Conservation (phyloP, 495 filamentous ascomycete genomes). For the Penicillium psychrofluorescens region DNA sequence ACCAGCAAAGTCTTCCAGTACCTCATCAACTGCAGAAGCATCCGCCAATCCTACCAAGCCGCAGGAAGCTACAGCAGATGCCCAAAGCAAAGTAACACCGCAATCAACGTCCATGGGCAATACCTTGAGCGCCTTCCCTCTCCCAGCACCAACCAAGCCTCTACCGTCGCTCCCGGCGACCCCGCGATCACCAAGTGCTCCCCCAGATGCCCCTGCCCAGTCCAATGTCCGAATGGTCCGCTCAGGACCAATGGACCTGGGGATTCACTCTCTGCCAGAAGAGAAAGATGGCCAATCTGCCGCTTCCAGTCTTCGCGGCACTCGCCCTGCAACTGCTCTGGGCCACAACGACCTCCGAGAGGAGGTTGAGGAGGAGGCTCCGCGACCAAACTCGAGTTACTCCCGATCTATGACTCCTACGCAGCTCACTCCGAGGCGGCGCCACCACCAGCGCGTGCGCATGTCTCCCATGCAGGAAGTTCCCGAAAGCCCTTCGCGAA, state of each 20-base stretch:
- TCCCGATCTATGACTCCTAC: slow-evolving; percentile 10
- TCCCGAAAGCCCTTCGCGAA: slow-evolving; percentile 4
- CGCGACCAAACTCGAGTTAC: slow-evolving; percentile 3
- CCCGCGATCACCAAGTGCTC: not conserved
- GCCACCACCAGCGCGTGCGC: slow-evolving; percentile 10
- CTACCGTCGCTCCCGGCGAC: slow-evolving; percentile 26
- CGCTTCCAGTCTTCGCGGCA: not conserved
- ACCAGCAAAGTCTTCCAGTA: too few species aligned
- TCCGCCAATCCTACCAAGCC: not conserved
- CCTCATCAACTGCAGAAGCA: not conserved
- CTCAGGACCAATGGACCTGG: not conserved
- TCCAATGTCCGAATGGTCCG: slow-evolving; percentile 1
- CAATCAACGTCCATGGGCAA: slow-evolving; percentile 19
- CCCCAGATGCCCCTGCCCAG: slow-evolving; percentile 3
- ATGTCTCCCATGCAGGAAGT: slow-evolving; percentile 11
- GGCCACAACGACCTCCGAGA: slow-evolving; percentile 6
- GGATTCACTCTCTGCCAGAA: slow-evolving; percentile 9
- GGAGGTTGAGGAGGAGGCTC: slow-evolving; percentile 8
- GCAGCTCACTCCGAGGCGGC: slow-evolving; percentile 5
- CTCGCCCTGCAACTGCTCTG: slow-evolving; percentile 6
- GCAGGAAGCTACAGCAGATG: slow-evolving; percentile 1
- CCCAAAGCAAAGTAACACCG: slow-evolving; percentile 12
- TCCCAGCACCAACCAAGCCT: slow-evolving; percentile 31
- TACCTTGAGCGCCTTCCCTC: slow-evolving; percentile 30
- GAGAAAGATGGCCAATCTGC: not conserved